Base-by-base conservation (phyloP, 805 yeast species). In the Citeromyces nyonsensis region DNA sequence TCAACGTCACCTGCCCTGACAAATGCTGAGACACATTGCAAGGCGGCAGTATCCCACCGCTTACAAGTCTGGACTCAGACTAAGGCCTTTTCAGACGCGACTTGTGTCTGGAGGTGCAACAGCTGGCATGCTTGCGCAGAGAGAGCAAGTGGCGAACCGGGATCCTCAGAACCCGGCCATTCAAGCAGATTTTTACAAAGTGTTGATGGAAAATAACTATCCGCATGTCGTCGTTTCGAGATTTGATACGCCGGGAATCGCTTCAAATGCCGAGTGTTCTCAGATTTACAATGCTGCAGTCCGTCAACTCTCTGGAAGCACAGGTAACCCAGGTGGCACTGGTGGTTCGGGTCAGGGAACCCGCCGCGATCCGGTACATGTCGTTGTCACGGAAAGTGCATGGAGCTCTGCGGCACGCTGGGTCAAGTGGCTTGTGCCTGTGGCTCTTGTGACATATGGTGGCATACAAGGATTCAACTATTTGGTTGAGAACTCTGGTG, bases 161-260 rank as follows among this genome's bases (percentile, higher is more conserved):
- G 76, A 80, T 35, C 54, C 82, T 30, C 54, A 61, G 31, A 78
- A 82, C 51, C 68, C 96, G 2, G 56, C 49, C 4, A 61, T 69
- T 5, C 99, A 91, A 56, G 86, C 93, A 2, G 76, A 71, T 35
- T 88, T 91, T 46, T 91, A 91, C 58, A 67, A 69, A 39, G 63
- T 73, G 10, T 60, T 91, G 31, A 53, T 91, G 40, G 69, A 69
- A 36, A 68, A 88, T 35, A 81, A 82, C 55, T 91, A 84, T 49
- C 97, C 98, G n/a, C 94, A 85, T 45, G 77, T 88, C 34, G 95
- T 91, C 5, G 84, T 88, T n/a, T 78, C 91, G 36, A 69, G 99
- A 37, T 93, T 70, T 51, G 97, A 93, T 52, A 80, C 93, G 6
- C 80, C 91, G 0, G 95, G 95, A n/a, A 82, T 91, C 34, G 91